Evolutionary conservation across 192 early-diverging fungal species (phyloP), one percentile per base, ranked within the genome.

Genomic region (Anaeromyces robustus): DNA sequence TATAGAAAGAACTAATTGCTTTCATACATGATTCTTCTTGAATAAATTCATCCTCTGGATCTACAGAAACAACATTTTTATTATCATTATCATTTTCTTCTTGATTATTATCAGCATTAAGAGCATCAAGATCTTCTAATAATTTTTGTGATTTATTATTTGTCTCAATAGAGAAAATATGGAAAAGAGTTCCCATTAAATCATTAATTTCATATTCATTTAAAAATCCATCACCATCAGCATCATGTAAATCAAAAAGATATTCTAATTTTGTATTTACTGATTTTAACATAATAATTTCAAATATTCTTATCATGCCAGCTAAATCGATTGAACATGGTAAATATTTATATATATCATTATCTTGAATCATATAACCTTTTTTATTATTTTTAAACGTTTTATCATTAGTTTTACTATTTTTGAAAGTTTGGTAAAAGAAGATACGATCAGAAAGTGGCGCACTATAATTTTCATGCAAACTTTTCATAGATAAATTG

Each of bases 281-380:
- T 6, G 89, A 84, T 79, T 90, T 87, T 34, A 88, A 87, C 85
- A 90, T 87, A 78, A 90, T 85, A 34, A 88, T 87, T 80, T 90
- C 89, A 22, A 90, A 83, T 12, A 85, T 83, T 52, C 90, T 85
- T 19, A 89, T 88, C 78, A 90, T 87, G 0, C 88, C 86, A 32
- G 89, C 89, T 19, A 90, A 82, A 84, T 90, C 89, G 13, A 90
- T 89, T 30, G 89, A 84, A 41, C 82, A 79, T 43, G 80, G 30
- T 59, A 31, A 34, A 22, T 80, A 68, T 78, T 79, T 34, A 26
- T 22, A 26, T 52, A 2, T 52, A 52, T 52, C 14, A 4, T 19
- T 14, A 52, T 52, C 43, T 52, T 52, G 18, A 22, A 52, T 52
- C 2, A 22, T 52, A 22, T 22, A 52, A 52, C 43, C 43, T 52